These are phyloP conservation scores for Carpinus fangiana DNA, from an alignment of 306 rosid species.

Conservation along the genomic window DNA sequence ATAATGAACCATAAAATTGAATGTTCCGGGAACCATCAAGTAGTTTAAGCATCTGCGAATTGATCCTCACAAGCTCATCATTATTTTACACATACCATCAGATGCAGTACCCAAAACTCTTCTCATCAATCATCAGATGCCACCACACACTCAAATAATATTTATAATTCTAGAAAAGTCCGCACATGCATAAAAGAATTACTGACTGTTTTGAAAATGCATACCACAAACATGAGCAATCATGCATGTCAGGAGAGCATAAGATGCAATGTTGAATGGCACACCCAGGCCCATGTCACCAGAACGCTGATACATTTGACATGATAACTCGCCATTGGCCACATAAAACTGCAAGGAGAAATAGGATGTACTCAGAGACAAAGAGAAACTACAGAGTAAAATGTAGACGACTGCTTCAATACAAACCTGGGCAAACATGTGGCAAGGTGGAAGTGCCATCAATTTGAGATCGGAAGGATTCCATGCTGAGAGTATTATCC, in stretches of 20 bases:
- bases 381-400: constrained; percentile 11
- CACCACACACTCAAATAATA: background rate
- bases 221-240: constrained; percentile 98
- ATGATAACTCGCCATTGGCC: constrained; percentile 85
- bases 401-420: background rate
- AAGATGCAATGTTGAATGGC: constrained; percentile 95
- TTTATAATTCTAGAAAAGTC: background rate
- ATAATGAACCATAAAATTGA: background rate
- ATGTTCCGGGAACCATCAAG: background rate
- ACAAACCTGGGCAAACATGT: constrained; percentile 90
- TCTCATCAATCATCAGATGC: background rate
- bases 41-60: background rate
- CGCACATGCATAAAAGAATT: background rate
- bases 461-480: constrained; percentile 88
- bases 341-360: constrained; percentile 73
- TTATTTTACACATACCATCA: background rate
- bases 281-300: constrained; percentile 93
- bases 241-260: constrained; percentile 92
- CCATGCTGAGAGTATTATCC: constrained; percentile 93
- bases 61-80: background rate
- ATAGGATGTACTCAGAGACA: background rate
- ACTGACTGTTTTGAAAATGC: constrained; percentile 27
- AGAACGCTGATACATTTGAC: constrained; percentile 98
- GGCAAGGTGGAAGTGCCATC: constrained; percentile 99
- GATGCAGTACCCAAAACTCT: background rate